Conservation (phyloP, 1,284 basidiomycete species). For the Hymenochaete sp. region DNA sequence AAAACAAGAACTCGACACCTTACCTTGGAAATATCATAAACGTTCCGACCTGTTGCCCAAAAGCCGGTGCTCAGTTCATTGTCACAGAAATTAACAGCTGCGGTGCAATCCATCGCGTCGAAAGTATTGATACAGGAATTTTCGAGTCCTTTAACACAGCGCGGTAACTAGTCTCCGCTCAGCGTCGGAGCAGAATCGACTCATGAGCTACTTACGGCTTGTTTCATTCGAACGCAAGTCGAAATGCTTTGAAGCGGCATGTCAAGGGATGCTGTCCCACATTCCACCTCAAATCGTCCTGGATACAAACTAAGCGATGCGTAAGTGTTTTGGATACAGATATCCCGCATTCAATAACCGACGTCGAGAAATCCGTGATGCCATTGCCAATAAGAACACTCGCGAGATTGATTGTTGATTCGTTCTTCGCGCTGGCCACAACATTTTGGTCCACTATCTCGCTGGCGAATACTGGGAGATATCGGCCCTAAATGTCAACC, state of each 20-base stretch:
- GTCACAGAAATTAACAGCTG: constrained; percentile 57
- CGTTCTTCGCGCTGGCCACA: constrained; percentile 43
- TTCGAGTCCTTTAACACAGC: constrained; percentile 42
- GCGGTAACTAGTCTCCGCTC: constrained; percentile 36
- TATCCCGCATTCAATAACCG: constrained; percentile 18
- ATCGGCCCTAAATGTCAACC: constrained; percentile 46
- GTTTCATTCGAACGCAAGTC: constrained; percentile 53
- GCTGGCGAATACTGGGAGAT: constrained; percentile 74
- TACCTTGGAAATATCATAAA: constrained; percentile 68
- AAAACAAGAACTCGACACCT: constrained; percentile 15
- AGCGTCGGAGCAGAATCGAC: background rate
- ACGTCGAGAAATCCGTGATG: constrained; percentile 56
- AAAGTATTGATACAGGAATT: constrained; percentile 44
- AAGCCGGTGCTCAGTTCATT: constrained; percentile 38
- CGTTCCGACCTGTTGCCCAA: constrained; percentile 25
- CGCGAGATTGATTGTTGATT: constrained; percentile 58
- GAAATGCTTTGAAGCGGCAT: constrained; percentile 50
- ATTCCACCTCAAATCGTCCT: constrained; percentile 59
- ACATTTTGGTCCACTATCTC: constrained; percentile 72
- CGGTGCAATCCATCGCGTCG: constrained; percentile 53
- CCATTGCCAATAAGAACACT: constrained; percentile 57
- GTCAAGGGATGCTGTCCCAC: constrained; percentile 44
- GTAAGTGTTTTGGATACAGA: background rate
- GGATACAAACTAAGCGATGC: constrained; percentile 38
- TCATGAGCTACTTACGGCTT: constrained; percentile 33